phyloP scores from a whole-genome alignment of 352 stramenopile species.

The Phytophthora hybrid region DNA sequence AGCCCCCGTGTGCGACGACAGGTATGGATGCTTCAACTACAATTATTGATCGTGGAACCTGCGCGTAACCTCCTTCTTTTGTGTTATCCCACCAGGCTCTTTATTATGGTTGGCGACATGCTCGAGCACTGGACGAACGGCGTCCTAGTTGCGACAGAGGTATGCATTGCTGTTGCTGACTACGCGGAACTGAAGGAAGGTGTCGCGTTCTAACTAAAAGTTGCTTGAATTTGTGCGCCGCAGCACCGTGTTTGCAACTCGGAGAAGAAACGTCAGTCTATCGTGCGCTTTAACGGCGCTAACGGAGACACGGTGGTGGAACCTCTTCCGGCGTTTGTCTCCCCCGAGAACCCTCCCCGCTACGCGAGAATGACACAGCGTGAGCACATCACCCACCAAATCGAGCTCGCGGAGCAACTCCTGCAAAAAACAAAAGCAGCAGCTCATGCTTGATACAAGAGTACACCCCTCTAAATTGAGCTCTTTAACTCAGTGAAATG shows the following conservation, averaged over 20 bases:
- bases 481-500: constrained; percentile 9
- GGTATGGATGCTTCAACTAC: constrained; percentile 28
- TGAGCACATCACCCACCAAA: constrained; percentile 65
- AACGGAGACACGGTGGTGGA: constrained; percentile 77
- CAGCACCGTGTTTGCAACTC: constrained; percentile 85
- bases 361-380: constrained; percentile 75
- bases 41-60: background rate
- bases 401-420: constrained; percentile 62
- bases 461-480: constrained; percentile 4
- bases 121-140: constrained; percentile 88
- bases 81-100: constrained; percentile 41
- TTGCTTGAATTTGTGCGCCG: constrained; percentile 2
- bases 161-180: constrained; percentile 21
- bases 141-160: constrained; percentile 72
- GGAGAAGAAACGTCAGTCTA: constrained; percentile 80
- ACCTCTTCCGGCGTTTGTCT: constrained; percentile 69
- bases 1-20: constrained; percentile 72
- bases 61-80: background rate
- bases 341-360: constrained; percentile 54
- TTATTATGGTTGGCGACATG: constrained; percentile 85
- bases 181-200: too few relatives aligned
- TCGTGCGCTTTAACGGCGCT: constrained; percentile 85
- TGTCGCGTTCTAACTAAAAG: background rate
- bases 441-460: constrained; percentile 37
- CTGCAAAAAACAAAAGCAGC: constrained; percentile 69